These are phyloP conservation scores for Puccinia horiana DNA, from an alignment of 1,284 basidiomycete genomes.

Conservation along the genomic window DNA sequence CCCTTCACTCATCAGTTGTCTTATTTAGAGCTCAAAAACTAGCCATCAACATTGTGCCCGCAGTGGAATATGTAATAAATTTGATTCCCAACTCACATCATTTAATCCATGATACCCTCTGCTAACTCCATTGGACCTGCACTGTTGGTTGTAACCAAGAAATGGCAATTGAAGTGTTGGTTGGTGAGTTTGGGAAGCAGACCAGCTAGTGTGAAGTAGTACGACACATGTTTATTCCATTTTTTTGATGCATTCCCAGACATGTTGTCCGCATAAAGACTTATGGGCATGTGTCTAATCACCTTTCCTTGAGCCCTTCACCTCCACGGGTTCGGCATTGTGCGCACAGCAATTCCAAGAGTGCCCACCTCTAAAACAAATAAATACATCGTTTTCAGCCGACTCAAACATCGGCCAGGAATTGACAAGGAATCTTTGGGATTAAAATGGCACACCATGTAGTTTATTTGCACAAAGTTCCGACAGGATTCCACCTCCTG, in stretches of 20 bases:
- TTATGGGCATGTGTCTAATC: slow-evolving; percentile 28
- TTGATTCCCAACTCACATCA: slow-evolving; percentile 54
- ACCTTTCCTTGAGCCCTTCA: slow-evolving; percentile 21
- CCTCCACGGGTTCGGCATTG: slow-evolving; percentile 44
- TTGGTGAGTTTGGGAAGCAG: slow-evolving; percentile 8
- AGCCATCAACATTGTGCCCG: background rate
- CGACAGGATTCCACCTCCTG: background rate
- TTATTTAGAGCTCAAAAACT: too few relatives aligned
- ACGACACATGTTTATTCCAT: slow-evolving; percentile 9
- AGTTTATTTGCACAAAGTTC: background rate
- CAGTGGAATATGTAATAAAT: background rate
- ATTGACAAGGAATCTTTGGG: background rate
- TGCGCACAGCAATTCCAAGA: background rate
- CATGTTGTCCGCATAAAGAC: slow-evolving; percentile 2
- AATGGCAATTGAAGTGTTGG: slow-evolving; percentile 14
- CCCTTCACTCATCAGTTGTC: background rate
- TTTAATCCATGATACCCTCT: slow-evolving; percentile 57
- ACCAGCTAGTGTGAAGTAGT: slow-evolving; percentile 4
- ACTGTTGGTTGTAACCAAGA: background rate
- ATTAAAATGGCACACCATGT: background rate
- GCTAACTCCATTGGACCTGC: background rate
- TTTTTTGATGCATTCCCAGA: slow-evolving; percentile 18
- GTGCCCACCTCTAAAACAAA: background rate
- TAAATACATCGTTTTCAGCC: background rate
- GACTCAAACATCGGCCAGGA: background rate